Evolutionary conservation across 2,329 filamentous ascomycete genomes (phyloP), one percentile per base, ranked within the genome.

Genomic region (Ascochyta rabiei): DNA sequence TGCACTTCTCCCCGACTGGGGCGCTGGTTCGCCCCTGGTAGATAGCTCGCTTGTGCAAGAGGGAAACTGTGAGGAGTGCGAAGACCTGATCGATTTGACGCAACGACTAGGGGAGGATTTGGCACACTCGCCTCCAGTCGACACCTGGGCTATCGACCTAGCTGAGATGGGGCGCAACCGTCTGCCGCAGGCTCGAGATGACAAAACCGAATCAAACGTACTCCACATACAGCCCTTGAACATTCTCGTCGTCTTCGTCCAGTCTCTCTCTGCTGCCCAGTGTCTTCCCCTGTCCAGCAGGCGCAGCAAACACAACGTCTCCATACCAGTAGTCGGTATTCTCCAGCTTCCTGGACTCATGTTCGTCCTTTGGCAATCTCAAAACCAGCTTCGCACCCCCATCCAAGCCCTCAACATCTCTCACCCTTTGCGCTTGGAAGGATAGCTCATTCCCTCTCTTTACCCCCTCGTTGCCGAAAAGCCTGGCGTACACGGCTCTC

Each of bases 201-300:
- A 30, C 12, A 10, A 15, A 13, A 1, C 13, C 3, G 13, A 9
- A 28, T 54, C 35, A 69, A 13, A 63, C 43, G 44, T 66, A 63
- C 28, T 68, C 65, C 3, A 71, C 30, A 65, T 65, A 71, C 10
- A 71, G 2, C 5, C 68, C 68, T 10, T 61, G 48, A 8, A 71
- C 53, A 26, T 55, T 53, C 10, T 53, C 52, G 4, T 55, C 53
- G 1, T 40, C 58, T 1, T 13, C 44, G 44, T 71, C 65, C 15
- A 67, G 34, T 15, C 60, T 54, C 26, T 48, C 51, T 21, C 45
- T 54, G 12, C 19, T 54, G n/a, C 63, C 64, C 6, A 21, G 12
- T 4, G 37, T 39, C 18, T 57, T 61, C 0, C 54, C 59, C 12
- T 48, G 26, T 1, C 24, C 38, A 2, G 62, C 62, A 15, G 45